Base-by-base conservation (phyloP, 2,329 filamentous ascomycete genomes). In the Sphaerulina musiva region DNA sequence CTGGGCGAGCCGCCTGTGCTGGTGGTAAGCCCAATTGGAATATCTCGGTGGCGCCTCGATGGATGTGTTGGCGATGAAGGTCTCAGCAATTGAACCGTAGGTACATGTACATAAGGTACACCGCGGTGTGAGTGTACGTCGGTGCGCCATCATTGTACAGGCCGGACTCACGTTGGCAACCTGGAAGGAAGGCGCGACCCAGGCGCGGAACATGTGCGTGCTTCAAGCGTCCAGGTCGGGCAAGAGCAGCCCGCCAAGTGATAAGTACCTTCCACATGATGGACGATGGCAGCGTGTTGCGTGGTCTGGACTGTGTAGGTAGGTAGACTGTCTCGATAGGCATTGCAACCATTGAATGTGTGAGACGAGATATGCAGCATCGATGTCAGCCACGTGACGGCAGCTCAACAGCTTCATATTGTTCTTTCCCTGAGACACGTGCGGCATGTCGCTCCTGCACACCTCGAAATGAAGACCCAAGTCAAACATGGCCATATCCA, bases 361-460 rank as follows among this genome's bases (percentile, higher is more conserved):
- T 31, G 14, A 32, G 36, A 46, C 48, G 29, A 51, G 41, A 51
- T 45, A 39, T 40, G 40, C 11, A 23, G 40, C 40, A 9, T 51
- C 41, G 4, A 38, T 38, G 32, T 40, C 36, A 32, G 34, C 44
- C 51, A 26, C 12, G 46, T 51, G 44, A 42, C 36, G 20, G 12
- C 14, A 17, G 14, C 14, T 17, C 14, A 17, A 17, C 31, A 45
- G 48, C 54, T 56, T 56, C 31, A 34, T 52, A 56, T 56, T 56
- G 54, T 56, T 56, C 54, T 53, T 44, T 36, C 36, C 34, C 39
- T 49, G 50, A 53, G 46, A 53, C 54, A 32, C 43, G 9, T 29
- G 41, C 46, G 31, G 54, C 50, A 53, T 53, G 50, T 56, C 41
- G 54, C 54, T 50, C 46, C 40, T 48, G 43, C 41, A 46, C 46